phyloP scores from a whole-genome alignment of 805 yeast genomes.

The Torulaspora quercuum region DNA sequence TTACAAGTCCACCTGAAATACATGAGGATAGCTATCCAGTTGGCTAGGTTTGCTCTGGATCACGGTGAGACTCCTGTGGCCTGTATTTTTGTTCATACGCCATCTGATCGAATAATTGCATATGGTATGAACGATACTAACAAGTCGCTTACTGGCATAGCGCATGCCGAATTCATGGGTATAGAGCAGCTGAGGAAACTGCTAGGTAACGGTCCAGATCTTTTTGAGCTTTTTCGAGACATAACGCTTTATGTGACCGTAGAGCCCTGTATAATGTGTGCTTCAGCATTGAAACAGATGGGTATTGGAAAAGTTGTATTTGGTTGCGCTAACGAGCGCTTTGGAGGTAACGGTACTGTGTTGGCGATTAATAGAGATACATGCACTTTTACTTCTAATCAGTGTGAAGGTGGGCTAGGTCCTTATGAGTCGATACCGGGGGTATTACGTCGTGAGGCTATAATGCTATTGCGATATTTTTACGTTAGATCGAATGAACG shows the following conservation, averaged over 20 bases:
- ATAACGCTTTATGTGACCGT: slow-evolving; percentile 86
- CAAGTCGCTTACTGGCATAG: slow-evolving; percentile 75
- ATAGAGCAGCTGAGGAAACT: slow-evolving; percentile 50
- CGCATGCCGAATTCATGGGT: slow-evolving; percentile 91
- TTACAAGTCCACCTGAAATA: slow-evolving; percentile 26
- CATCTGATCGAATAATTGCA: slow-evolving; percentile 52
- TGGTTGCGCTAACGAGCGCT: slow-evolving; percentile 92
- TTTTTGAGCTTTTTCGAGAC: slow-evolving; percentile 45
- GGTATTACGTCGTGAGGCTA: slow-evolving; percentile 73
- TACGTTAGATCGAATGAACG: slow-evolving; percentile 80
- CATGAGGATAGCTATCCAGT: slow-evolving; percentile 51
- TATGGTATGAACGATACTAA: slow-evolving; percentile 86
- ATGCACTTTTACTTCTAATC: slow-evolving; percentile 19
- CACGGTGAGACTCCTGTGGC: slow-evolving; percentile 84
- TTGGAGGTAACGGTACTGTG: slow-evolving; percentile 95
- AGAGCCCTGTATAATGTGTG: slow-evolving; percentile 99
- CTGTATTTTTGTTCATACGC: slow-evolving; percentile 58
- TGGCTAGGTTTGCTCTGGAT: slow-evolving; percentile 62
- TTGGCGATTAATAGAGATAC: slow-evolving; percentile 52
- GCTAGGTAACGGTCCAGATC: slow-evolving; percentile 19
- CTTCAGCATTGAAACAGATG: slow-evolving; percentile 80
- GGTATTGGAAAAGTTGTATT: slow-evolving; percentile 71
- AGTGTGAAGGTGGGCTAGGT: slow-evolving; percentile 14
- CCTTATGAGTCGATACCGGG: slow-evolving; percentile 76
- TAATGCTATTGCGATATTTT: slow-evolving; percentile 73